Evolutionary conservation across 192 early-diverging fungal genomes (phyloP).

Genomic region (Coemansia sp.): DNA sequence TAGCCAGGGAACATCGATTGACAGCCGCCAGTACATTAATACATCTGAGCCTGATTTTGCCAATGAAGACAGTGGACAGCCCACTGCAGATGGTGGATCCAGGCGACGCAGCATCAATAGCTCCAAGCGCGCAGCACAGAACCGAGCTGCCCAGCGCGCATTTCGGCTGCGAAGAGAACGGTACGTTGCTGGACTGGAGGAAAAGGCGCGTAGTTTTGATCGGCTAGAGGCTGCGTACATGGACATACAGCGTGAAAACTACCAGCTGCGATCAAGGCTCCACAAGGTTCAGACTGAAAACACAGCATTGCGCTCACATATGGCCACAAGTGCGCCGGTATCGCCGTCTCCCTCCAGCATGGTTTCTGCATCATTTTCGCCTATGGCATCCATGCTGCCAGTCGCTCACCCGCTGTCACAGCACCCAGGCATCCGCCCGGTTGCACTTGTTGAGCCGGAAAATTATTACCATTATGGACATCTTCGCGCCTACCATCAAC

Average conservation of each 20-base stretch:
- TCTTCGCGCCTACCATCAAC: constrained; percentile 6
- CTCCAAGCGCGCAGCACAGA: constrained; percentile 54
- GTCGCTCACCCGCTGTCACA: not conserved
- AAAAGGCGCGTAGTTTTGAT: constrained; percentile 51
- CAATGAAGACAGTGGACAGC: constrained; percentile 30
- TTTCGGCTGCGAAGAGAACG: constrained; percentile 50
- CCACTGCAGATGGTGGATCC: constrained; percentile 18
- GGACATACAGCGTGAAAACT: constrained; percentile 46
- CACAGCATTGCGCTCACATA: constrained; percentile 21
- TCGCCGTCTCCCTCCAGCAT: constrained; percentile 21
- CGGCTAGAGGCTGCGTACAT: constrained; percentile 42
- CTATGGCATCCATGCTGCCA: not conserved
- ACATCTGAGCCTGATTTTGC: constrained; percentile 24
- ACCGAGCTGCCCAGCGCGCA: constrained; percentile 50
- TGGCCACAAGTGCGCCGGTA: constrained; percentile 28
- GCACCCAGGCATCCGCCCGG: constrained; percentile 12
- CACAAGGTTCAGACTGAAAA: constrained; percentile 34
- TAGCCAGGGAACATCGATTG: constrained; percentile 13
- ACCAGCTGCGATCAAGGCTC: constrained; percentile 29
- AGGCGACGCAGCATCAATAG: constrained; percentile 50
- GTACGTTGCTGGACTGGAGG: constrained; percentile 48
- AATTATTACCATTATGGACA: constrained; percentile 11
- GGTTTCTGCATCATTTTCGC: constrained; percentile 17
- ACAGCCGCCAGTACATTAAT: constrained; percentile 18
- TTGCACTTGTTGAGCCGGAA: constrained; percentile 7